Conservation (phyloP, 2,329 filamentous ascomycete genomes). For the Zymoseptoria crescenta region DNA sequence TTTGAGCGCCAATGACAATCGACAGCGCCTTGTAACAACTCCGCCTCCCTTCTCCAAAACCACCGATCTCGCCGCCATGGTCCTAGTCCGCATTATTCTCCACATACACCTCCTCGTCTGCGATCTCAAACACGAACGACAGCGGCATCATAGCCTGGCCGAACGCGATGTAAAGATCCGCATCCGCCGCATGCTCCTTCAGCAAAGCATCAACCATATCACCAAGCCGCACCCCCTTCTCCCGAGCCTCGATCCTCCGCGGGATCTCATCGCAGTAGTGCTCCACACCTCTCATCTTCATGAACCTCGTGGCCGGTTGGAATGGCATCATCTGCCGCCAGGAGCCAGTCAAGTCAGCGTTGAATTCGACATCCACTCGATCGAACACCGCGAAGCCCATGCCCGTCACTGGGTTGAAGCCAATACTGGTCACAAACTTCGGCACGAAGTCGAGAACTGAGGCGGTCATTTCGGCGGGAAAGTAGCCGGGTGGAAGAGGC, state of each 20-base stretch:
- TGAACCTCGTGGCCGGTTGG: neutral
- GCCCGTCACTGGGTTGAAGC: neutral
- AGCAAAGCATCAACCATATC: constrained; percentile 63
- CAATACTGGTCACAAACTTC: neutral
- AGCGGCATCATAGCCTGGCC: neutral
- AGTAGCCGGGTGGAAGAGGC: neutral
- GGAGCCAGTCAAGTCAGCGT: neutral
- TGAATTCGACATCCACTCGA: neutral
- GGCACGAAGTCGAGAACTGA: neutral
- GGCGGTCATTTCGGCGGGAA: neutral
- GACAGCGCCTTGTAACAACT: neutral
- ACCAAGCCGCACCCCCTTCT: neutral
- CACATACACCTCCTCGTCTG: neutral
- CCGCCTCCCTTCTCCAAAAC: neutral
- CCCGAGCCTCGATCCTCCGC: neutral
- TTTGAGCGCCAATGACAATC: no score
- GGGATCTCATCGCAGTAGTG: neutral
- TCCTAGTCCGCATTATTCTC: neutral
- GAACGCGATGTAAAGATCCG: constrained; percentile 55
- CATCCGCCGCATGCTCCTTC: constrained; percentile 72
- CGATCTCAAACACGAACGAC: neutral
- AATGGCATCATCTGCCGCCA: neutral
- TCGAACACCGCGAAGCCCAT: neutral
- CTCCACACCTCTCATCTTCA: neutral
- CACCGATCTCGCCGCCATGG: neutral